Base-by-base conservation (phyloP, 768 basidiomycete species). In the Pholiota conissans region DNA sequence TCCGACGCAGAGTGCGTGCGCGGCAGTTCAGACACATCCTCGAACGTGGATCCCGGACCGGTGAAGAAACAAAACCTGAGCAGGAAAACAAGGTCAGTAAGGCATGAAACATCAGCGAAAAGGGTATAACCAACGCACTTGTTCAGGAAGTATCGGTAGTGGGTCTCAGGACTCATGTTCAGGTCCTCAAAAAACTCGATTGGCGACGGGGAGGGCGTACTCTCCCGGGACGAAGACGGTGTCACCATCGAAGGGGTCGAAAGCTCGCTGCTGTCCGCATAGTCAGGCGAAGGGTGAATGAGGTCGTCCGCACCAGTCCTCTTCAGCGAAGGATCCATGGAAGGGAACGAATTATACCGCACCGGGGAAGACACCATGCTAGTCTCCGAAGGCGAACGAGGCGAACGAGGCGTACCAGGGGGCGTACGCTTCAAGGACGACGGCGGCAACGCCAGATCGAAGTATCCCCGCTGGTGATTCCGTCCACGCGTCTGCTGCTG, bases 61-160 rank as follows among this genome's bases (percentile, higher is more conserved):
- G 90, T 91, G 71, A 83, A 92, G 73, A 91, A 92, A 74, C 90
- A 92, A 70, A 88, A 91, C 63, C 90, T 92, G 55, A 39, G 5
- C 39, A 16, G 52, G 5, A 34, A 67, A 54, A 42, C 49, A 58
- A 45, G 30, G 30, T 55, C 27, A 64, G 59, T 57, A 52, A 37
- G 22, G 46, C 51, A 49, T 40, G 8, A 35, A 48, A 48, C 20
- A 26, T n/a, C 20, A 32, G 18, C n/a, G 16, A 6, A n/a, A 28
- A 6, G 20, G 46, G 39, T 40, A 30, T 26, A 54, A 28, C 48
- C 29, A 14, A 78, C 84, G 46, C 63, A 89, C 89, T 77, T 84
- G 70, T 83, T 82, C 57, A 91, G 67, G 58, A 91, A 84, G 57
- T 82, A 79, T 58, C 75, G 77, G 66, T 90, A 90, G 60, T 77